A percentile compares a stretch with the other conserved stretches of the same genome.
phyloP scores from a whole-genome alignment of 805 yeast species.

The Metschnikowia proteae region DNA sequence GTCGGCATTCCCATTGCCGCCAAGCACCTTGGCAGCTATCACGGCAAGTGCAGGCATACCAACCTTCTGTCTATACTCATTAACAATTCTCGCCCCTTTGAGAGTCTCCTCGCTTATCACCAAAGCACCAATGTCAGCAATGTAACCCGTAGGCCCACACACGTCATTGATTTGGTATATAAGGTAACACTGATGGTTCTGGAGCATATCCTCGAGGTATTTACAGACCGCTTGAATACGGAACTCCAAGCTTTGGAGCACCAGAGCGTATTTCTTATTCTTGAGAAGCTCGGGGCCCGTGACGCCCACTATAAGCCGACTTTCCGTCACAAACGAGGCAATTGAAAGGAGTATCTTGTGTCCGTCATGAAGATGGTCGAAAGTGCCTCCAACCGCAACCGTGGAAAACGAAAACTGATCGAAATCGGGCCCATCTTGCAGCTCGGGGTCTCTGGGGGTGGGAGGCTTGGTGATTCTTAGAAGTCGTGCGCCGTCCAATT shows the following conservation, averaged over 20 bases:
- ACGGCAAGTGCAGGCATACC: conserved; percentile 48
- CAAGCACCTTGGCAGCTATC: conserved; percentile 49
- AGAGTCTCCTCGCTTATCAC: conserved; percentile 79
- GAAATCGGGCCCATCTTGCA: not conserved
- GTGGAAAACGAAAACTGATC: not conserved
- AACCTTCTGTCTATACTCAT: conserved; percentile 55
- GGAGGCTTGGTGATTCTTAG: not conserved
- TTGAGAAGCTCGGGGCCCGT: conserved; percentile 70
- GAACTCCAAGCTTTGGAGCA: conserved; percentile 52
- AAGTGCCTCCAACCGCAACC: conserved; percentile 88
- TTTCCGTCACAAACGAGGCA: conserved; percentile 57
- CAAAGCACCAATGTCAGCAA: conserved; percentile 70
- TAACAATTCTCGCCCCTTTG: conserved; percentile 70
- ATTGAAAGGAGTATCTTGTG: conserved; percentile 81
- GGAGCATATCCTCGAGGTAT: conserved; percentile 46
- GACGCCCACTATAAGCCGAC: conserved; percentile 69
- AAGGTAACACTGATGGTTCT: conserved; percentile 46
- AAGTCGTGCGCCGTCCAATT: not conserved
- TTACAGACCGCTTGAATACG: conserved; percentile 46
- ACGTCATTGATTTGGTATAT: conserved; percentile 71
- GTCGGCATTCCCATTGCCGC: conserved; percentile 45
- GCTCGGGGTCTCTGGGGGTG: not conserved
- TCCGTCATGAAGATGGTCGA: conserved; percentile 95
- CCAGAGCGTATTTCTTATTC: conserved; percentile 71
- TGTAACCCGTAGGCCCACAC: conserved; percentile 89